Evolutionary conservation across 768 basidiomycete genomes (phyloP).

Genomic region (Udeniomyces megalosporus): DNA sequence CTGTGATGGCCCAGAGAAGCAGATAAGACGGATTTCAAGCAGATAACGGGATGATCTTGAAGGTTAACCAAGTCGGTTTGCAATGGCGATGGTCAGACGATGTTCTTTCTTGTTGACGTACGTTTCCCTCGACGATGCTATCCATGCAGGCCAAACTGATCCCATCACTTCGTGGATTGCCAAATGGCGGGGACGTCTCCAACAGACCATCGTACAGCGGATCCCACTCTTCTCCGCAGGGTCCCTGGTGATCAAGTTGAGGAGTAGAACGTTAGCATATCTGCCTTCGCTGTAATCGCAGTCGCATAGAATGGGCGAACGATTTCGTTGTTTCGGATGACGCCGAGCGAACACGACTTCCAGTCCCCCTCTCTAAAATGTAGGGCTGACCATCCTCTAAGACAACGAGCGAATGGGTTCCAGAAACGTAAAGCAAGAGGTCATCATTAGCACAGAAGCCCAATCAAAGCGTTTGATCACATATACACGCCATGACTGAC

Average conservation of each 20-base stretch:
- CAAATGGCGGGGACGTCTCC: constrained; percentile 22
- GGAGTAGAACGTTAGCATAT: too few species aligned
- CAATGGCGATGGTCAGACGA: too few species aligned
- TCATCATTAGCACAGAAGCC: background rate
- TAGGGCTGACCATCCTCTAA: constrained; percentile 29
- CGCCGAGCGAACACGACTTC: constrained; percentile 25
- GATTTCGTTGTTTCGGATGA: constrained; percentile 27
- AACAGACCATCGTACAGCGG: constrained; percentile 27
- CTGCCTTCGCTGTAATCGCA: too few species aligned
- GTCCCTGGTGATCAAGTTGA: constrained; percentile 26
- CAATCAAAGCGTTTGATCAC: background rate
- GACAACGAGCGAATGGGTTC: background rate
- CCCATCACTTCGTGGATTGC: constrained; percentile 29
- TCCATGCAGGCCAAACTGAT: constrained; percentile 32
- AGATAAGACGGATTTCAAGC: background rate
- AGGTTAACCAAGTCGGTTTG: too few species aligned
- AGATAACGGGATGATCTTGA: background rate
- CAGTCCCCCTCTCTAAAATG: constrained; percentile 30
- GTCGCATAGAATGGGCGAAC: constrained; percentile 16
- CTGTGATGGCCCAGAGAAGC: constrained; percentile 15
- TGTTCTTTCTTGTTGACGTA: too few species aligned
- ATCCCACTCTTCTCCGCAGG: constrained; percentile 32
- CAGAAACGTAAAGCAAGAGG: background rate
- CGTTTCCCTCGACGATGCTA: constrained; percentile 28
- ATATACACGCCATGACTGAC: constrained; percentile 18